Evolutionary conservation across 768 basidiomycete genomes (phyloP), one percentile per base, ranked within the genome.

Genomic region (Lyophyllum decastes): DNA sequence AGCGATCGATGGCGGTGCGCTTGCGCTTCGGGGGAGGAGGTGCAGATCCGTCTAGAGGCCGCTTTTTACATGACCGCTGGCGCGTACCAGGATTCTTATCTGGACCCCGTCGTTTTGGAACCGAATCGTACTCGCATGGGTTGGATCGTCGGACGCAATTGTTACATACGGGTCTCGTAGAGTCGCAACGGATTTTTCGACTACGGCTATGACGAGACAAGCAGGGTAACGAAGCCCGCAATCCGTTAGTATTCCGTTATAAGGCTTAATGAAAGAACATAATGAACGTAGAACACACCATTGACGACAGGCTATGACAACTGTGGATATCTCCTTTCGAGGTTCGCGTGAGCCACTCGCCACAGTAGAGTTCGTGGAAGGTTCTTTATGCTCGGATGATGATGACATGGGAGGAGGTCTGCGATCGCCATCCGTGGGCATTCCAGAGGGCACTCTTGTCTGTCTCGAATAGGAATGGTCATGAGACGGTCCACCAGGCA

Each of bases 171-270:
- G 91, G 91, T 68, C 90, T 80, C 33, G 85, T 88, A 56, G 90
- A 92, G 72, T 92, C 91, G 77, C 91, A 93, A 58, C 88, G 85
- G 66, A 92, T 92, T 80, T 93, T 93, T 70, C 91, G 83, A 61
- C 84, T 82, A 64, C 90, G 91, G 73, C 91, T 92, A 76, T 69
- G 66, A 62, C 52, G 68, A 63, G 63, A 66, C 58, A 62, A 63
- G 68, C 59, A 71, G 68, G 69, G 68, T 58, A 65, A 72, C 66
- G 61, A 69, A 64, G 66, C 63, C 62, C 62, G 59, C 54, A 60
- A 60, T 65, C 63, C 67, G 66, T 75, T 58, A 74, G 70, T 66
- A 68, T 70, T 69, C 60, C 70, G 69, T 70, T 68, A 74, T 72
- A 75, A 72, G 68, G 71, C 59, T 75, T 75, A 75, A 73, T 77